A percentile compares a stretch with the other conserved stretches of the same genome.
These are phyloP conservation scores for Xylaria sp. DNA, from an alignment of 2,329 filamentous ascomycete genomes.

Conservation along the genomic window DNA sequence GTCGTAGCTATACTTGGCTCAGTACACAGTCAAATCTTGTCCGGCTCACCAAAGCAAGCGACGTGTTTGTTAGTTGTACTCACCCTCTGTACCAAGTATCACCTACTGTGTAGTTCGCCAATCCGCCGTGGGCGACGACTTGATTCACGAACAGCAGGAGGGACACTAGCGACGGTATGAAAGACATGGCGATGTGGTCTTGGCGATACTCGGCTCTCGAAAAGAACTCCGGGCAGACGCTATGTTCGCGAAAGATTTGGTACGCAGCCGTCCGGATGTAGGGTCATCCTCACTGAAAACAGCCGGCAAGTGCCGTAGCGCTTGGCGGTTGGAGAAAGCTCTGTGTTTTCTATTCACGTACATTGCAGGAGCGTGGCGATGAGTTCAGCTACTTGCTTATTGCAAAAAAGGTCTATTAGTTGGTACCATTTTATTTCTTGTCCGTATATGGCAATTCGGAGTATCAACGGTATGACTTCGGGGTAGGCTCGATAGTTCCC, in stretches of 20 bases:
- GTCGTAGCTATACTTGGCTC: slow-evolving; percentile 48
- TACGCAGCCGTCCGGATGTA: slow-evolving; percentile 9
- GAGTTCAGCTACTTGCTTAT: not conserved
- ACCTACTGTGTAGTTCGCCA: slow-evolving; percentile 56
- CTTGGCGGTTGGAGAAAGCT: slow-evolving; percentile 24
- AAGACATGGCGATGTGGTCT: slow-evolving; percentile 22
- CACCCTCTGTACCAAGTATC: slow-evolving; percentile 56
- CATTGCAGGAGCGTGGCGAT: not conserved
- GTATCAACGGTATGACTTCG: slow-evolving; percentile 27
- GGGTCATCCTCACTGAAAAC: slow-evolving; percentile 1
- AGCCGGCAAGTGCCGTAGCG: slow-evolving; percentile 6
- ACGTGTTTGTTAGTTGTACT: slow-evolving; percentile 22
- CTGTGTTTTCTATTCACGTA: not conserved
- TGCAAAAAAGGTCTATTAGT: not conserved
- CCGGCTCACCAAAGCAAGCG: not conserved
- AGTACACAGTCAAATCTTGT: slow-evolving; percentile 5
- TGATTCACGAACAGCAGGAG: slow-evolving; percentile 33
- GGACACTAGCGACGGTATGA: slow-evolving; percentile 16
- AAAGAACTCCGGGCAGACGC: not conserved
- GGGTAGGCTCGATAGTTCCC: slow-evolving; percentile 22
- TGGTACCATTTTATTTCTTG: slow-evolving; percentile 12
- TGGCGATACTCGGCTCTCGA: slow-evolving; percentile 12
- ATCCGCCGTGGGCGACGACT: slow-evolving; percentile 51
- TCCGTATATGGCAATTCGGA: slow-evolving; percentile 45
- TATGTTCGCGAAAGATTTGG: slow-evolving; percentile 10